Evolutionary conservation across 192 early-diverging fungal genomes (phyloP).

Genomic region (Phlyctochytrium planicorne): DNA sequence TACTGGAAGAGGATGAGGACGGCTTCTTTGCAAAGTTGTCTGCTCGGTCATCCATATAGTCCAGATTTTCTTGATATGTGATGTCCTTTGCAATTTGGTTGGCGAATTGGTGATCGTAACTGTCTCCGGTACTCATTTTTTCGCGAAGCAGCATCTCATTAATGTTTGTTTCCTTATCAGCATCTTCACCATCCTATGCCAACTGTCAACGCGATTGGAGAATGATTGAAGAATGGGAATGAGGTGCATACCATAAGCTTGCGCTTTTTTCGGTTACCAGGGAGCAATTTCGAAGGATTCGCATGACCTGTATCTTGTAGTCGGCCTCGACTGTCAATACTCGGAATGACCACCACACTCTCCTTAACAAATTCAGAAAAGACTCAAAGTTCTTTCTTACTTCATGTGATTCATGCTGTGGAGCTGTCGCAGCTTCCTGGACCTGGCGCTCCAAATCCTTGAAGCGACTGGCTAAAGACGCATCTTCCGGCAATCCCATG

Average conservation of each 20-base stretch:
- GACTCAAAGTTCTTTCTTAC: no score
- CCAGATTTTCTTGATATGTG: conserved; percentile 71
- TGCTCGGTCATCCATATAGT: conserved; percentile 89
- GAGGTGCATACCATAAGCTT: conserved; percentile 33
- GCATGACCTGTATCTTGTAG: conserved; percentile 51
- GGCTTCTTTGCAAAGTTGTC: conserved; percentile 62
- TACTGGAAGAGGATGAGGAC: neutral
- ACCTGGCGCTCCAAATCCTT: neutral
- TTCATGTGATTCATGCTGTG: no score
- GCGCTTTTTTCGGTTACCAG: conserved; percentile 30
- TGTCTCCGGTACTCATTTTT: conserved; percentile 45
- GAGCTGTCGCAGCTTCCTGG: no score
- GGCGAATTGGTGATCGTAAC: conserved; percentile 70
- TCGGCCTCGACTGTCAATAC: conserved; percentile 54
- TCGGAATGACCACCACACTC: conserved; percentile 43
- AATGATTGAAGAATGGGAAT: neutral
- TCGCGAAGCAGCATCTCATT: conserved; percentile 72
- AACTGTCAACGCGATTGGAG: conserved; percentile 15
- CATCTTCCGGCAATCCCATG: conserved; percentile 45
- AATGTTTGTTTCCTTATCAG: conserved; percentile 56
- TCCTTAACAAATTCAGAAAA: conserved; percentile 3
- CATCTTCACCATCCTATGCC: conserved; percentile 52
- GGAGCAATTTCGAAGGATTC: conserved; percentile 10
- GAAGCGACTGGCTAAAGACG: neutral
- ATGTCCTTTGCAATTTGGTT: conserved; percentile 68